Evolutionary conservation across 306 rosid genomes (phyloP), one percentile per base, ranked within the genome.

Genomic region (Castanea sativa): DNA sequence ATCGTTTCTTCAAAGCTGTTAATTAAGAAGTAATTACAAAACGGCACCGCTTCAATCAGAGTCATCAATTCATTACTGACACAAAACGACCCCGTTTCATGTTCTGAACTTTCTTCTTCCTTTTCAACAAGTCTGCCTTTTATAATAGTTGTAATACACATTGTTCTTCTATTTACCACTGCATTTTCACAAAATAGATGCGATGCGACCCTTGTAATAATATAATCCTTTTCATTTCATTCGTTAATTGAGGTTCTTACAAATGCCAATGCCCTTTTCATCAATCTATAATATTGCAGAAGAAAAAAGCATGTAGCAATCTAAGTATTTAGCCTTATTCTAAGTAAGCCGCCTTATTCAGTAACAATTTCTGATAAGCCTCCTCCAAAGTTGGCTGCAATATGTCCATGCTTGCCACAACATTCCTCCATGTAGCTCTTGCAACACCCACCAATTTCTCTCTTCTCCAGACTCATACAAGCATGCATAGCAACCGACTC

Each of bases 401-500:
- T 68, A 64, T 87, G 90, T 56, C 85, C 86, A 74, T 82, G 89
- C 43, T 68, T 85, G 73, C 79, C 76, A 69, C 97, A 93, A 5
- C 98, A 91, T 84, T 93, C 94, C 86, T 88, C 86, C 97, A 85
- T 84, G 86, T 91, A 91, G 83, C 94, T 91, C 87, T 87, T 89
- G 86, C 97, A 87, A 77, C 97, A 93, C n/a, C 93, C 92, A 64
- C 88, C 87, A 59, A 52, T 32, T 56, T 79, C 92, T 82, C 97
- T 88, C 20, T 88, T 90, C 32, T 88, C 90, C 52, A 87, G 79
- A 73, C 88, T 85, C 53, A 60, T n/a, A 76, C 94, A 89, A 73
- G 84, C 84, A 59, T 89, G 85, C 43, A 53, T 33, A 56, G 84
- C 23, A 2, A 55, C 7, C 1, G 77, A 32, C n/a, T 77, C 81